Evolutionary conservation across 495 filamentous ascomycete species (phyloP).

Genomic region (Daldinia concentrica): DNA sequence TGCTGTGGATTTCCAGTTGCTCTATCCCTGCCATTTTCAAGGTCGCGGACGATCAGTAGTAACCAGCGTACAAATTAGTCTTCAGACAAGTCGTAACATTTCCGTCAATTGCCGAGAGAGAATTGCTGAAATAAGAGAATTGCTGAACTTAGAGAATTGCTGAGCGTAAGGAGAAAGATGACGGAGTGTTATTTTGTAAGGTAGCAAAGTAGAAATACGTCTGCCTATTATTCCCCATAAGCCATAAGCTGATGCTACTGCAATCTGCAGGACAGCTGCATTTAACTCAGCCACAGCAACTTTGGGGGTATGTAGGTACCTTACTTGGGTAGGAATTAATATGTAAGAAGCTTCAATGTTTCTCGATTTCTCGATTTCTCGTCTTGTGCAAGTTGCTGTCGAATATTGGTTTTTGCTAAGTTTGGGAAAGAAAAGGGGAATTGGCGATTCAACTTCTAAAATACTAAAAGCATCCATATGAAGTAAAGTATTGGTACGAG

Average conservation of each 20-base stretch:
- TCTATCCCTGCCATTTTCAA: conserved; percentile 87
- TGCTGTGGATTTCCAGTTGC: conserved; percentile 97
- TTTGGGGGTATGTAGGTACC: neutral
- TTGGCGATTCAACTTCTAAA: neutral
- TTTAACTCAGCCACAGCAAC: neutral
- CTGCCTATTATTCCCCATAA: conserved; percentile 1
- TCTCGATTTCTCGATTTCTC: neutral
- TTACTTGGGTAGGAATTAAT: neutral
- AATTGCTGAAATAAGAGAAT: neutral
- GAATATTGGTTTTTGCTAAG: neutral
- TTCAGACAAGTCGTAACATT: conserved; percentile 12
- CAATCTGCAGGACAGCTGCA: neutral
- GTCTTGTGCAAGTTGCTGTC: neutral
- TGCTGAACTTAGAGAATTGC: neutral
- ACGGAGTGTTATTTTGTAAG: neutral
- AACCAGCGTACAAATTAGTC: conserved; percentile 7
- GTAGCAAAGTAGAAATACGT: neutral
- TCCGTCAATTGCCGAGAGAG: conserved; percentile 14
- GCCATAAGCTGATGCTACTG: conserved; percentile 2
- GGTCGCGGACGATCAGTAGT: conserved; percentile 8
- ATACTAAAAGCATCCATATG: neutral
- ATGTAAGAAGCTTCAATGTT: neutral
- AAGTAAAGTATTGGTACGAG: conserved; percentile 1
- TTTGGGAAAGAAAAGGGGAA: neutral
- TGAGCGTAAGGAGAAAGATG: neutral